Evolutionary conservation across 257 asterid species (phyloP), one percentile per base, ranked within the genome.

Genomic region (Ilex asprella): DNA sequence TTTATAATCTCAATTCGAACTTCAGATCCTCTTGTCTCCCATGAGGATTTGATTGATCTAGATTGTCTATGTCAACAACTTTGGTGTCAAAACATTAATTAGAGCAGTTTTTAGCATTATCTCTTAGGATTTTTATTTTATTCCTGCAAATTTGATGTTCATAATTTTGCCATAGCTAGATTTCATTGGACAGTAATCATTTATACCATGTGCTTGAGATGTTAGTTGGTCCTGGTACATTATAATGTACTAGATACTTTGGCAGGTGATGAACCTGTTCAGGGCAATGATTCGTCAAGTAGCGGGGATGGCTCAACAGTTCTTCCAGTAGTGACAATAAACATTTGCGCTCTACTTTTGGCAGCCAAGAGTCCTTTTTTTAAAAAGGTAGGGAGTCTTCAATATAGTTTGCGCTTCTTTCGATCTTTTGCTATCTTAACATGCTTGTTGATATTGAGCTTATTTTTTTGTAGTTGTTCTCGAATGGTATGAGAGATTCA

Each of bases 261-360:
- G 63, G 55, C 59, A 80, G 94, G 71, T 49, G 76, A 77, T 65
- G 86, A 83, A 72, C 76, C 70, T 59, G 60, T 35, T 21, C 52
- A 54, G 51, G 59, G 54, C 51, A 55, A 59, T 59, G 81, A 75
- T 47, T 57, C 81, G 66, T 64, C 81, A 21, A 64, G 77, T 27
- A 70, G 77, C 69, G 75, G 65, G 70, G 89, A 84, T 56, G 65
- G 62, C 58, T 65, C 81, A 12, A 68, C 65, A 30, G 66, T 70
- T 47, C 56, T 73, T 55, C 77, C 27, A 60, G 84, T 84, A 50
- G 81, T 74, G 80, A 83, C 82, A 30, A 49, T 91, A 58, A 87
- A 86, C 78, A 83, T 88, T 51, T 86, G 96, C 81, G 88, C 98
- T 61, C 95, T 95, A 57, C 86, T 91, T 63, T 79, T 91, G 79